Conservation (phyloP, 768 basidiomycete genomes). For the Suillus discolor region DNA sequence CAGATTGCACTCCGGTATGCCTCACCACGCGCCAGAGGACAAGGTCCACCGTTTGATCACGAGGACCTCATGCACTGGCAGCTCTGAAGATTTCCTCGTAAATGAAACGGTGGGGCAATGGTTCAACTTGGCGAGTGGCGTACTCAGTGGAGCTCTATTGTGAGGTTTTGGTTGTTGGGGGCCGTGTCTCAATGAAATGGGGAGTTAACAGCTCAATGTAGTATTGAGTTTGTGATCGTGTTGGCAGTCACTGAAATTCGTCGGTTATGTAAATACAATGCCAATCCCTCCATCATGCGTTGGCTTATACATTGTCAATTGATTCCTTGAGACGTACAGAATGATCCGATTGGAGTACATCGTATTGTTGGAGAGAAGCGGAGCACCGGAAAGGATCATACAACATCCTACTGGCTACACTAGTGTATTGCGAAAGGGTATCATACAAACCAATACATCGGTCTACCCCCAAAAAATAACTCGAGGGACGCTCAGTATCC, state of each 20-base stretch:
- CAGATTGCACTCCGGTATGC: neutral
- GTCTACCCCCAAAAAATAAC: neutral
- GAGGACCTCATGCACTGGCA: neutral
- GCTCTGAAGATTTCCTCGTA: neutral
- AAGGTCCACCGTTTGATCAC: neutral
- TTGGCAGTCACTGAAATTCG: neutral
- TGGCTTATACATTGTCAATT: neutral
- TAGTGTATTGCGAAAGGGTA: neutral
- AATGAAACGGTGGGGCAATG: neutral
- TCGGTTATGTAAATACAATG: neutral
- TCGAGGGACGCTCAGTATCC: constrained; percentile 28
- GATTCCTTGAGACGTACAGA: neutral
- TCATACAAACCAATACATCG: neutral
- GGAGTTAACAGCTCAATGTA: neutral
- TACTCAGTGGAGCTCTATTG: neutral
- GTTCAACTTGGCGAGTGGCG: neutral
- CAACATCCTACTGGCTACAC: neutral
- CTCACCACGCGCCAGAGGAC: neutral
- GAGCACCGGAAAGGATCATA: neutral
- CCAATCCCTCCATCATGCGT: neutral
- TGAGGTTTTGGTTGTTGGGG: neutral
- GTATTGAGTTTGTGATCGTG: no score
- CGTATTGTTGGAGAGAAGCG: neutral
- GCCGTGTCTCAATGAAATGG: neutral
- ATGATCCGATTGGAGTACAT: neutral